Conservation (phyloP, 768 basidiomycete species). For the button mushroom (Agaricus bisporus) region DNA sequence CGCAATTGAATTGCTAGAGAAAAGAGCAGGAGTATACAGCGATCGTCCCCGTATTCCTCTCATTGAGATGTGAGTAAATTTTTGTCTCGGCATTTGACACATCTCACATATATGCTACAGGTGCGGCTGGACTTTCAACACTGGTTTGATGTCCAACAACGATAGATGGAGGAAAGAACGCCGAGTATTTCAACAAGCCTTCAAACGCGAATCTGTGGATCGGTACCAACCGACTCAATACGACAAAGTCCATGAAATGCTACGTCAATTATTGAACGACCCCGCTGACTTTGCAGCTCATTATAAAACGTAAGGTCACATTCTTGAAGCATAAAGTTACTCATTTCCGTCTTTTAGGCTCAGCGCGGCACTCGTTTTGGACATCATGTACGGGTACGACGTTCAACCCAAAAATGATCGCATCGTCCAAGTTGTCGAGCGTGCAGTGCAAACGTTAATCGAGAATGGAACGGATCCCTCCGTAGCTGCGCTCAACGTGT, state of each 20-base stretch:
- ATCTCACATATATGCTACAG: not conserved
- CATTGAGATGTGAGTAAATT: not conserved
- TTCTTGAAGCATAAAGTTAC: not conserved
- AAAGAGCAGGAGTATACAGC: constrained; percentile 1
- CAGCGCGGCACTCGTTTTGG: constrained; percentile 1
- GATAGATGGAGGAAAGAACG: constrained; percentile 4
- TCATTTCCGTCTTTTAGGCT: not conserved
- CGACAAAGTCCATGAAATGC: not conserved
- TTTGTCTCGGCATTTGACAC: not conserved
- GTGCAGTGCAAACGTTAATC: constrained; percentile 13
- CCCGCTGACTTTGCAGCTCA: constrained; percentile 3
- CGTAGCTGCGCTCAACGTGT: constrained; percentile 17
- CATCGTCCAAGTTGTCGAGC: constrained; percentile 17
- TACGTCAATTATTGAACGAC: not conserved
- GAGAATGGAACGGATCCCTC: constrained; percentile 17
- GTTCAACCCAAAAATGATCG: constrained; percentile 17
- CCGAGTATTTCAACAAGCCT: not conserved
- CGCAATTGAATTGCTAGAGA: constrained; percentile 4
- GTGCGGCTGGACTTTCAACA: constrained; percentile 8
- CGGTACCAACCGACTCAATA: not conserved
- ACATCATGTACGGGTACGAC: constrained; percentile 29
- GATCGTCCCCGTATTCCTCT: not conserved
- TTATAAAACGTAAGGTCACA: not conserved
- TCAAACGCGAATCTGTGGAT: constrained; percentile 5
- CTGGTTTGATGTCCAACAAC: constrained; percentile 1